Conservation (phyloP, 108 stramenopile genomes). For the Conticribra guillardii region DNA sequence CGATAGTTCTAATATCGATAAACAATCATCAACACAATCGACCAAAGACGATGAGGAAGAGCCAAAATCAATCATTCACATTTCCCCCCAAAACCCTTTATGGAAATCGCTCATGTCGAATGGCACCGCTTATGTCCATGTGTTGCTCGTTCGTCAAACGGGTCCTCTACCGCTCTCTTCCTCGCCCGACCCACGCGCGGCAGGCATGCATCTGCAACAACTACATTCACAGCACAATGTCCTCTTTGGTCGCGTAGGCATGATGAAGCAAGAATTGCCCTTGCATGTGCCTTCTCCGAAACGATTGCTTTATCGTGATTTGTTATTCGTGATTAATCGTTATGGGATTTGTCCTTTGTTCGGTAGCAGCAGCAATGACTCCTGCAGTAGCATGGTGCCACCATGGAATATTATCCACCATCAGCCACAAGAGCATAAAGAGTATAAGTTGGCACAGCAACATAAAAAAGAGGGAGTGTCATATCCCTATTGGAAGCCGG, state of each 20-base stretch:
- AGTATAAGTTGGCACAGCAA: slow-evolving; percentile 52
- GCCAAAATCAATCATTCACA: slow-evolving; percentile 53
- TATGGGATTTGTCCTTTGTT: slow-evolving; percentile 39
- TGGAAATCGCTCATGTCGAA: slow-evolving; percentile 73
- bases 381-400: slow-evolving; percentile 36
- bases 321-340: slow-evolving; percentile 58
- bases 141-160: slow-evolving; percentile 60
- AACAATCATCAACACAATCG: slow-evolving; percentile 2
- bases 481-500: slow-evolving; percentile 89
- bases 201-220: slow-evolving; percentile 38
- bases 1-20: slow-evolving; percentile 1
- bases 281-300: slow-evolving; percentile 70
- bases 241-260: slow-evolving; percentile 66
- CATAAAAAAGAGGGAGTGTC: slow-evolving; percentile 63
- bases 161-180: slow-evolving; percentile 32
- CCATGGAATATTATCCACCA: slow-evolving; percentile 77
- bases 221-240: slow-evolving; percentile 51
- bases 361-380: slow-evolving; percentile 9
- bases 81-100: slow-evolving; percentile 55
- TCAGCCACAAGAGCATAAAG: slow-evolving; percentile 60
- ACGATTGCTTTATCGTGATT: slow-evolving; percentile 67
- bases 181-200: slow-evolving; percentile 31
- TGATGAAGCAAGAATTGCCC: slow-evolving; percentile 79
- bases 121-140: slow-evolving; percentile 72
- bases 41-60: slow-evolving; percentile 27